phyloP scores from a whole-genome alignment of 202 grass and related monocot species.

The Setaria viridis region DNA sequence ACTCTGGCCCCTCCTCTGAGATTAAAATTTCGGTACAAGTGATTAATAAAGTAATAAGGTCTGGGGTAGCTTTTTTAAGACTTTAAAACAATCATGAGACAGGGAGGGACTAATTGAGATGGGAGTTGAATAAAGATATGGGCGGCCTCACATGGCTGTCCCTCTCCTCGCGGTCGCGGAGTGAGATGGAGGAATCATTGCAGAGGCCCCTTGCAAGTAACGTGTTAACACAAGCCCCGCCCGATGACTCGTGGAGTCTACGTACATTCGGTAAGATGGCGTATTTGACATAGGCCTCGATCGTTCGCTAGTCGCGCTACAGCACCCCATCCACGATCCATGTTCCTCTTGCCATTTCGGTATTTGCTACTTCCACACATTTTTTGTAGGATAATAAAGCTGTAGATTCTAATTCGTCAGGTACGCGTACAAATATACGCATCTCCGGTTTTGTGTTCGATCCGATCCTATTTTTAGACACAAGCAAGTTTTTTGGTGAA shows the following conservation, averaged over 20 bases:
- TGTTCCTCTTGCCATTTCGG: neutral
- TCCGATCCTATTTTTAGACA: neutral
- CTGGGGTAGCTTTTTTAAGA: conserved; percentile 32
- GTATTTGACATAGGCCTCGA: conserved; percentile 38
- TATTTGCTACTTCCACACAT: neutral
- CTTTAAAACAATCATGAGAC: conserved; percentile 52
- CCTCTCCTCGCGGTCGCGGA: neutral
- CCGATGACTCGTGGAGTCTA: conserved; percentile 50
- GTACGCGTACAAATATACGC: neutral
- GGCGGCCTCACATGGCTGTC: conserved; percentile 54
- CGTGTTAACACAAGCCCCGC: conserved; percentile 9
- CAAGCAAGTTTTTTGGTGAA: no score
- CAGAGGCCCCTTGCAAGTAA: conserved; percentile 45
- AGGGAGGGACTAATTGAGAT: conserved; percentile 42
- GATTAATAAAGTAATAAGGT: neutral
- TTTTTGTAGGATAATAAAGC: neutral
- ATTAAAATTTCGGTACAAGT: neutral
- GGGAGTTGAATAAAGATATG: conserved; percentile 47
- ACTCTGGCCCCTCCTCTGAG: neutral
- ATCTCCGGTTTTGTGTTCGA: neutral
- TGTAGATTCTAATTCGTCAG: neutral
- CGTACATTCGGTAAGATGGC: conserved; percentile 54
- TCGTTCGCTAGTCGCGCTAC: neutral
- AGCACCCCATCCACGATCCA: neutral
- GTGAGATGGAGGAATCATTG: conserved; percentile 33